Conservation (phyloP, 1,284 basidiomycete genomes). For the Moesziomyces parantarcticus region DNA sequence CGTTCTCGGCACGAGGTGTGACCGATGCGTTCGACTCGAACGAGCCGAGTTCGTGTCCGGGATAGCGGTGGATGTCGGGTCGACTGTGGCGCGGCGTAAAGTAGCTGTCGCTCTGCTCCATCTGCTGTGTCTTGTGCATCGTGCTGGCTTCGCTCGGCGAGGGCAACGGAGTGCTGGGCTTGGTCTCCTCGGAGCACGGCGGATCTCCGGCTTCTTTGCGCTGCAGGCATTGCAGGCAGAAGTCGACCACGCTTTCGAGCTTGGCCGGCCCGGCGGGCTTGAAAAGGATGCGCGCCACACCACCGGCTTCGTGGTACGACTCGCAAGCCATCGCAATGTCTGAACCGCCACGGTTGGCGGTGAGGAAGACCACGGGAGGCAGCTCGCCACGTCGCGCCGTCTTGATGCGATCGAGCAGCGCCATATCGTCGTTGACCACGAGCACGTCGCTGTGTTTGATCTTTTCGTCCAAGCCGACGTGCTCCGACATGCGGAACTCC, state of each 20-base stretch:
- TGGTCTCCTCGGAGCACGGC: slow-evolving; percentile 41
- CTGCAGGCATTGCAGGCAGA: slow-evolving; percentile 76
- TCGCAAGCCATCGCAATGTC: slow-evolving; percentile 74
- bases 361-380: slow-evolving; percentile 79
- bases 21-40: slow-evolving; percentile 35
- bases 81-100: slow-evolving; percentile 44
- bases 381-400: slow-evolving; percentile 62
- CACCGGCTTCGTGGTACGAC: slow-evolving; percentile 82
- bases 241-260: slow-evolving; percentile 77
- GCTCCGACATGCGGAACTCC: slow-evolving; percentile 73
- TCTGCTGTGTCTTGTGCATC: slow-evolving; percentile 6
- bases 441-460: slow-evolving; percentile 75
- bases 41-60: slow-evolving; percentile 37
- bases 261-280: slow-evolving; percentile 88
- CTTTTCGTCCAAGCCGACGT: slow-evolving; percentile 5
- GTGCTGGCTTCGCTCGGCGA: slow-evolving; percentile 34
- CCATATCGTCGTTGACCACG: slow-evolving; percentile 83
- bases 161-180: slow-evolving; percentile 53
- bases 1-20: slow-evolving; percentile 25
- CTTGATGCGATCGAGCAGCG: slow-evolving; percentile 69
- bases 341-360: slow-evolving; percentile 77
- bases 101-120: slow-evolving; percentile 47
- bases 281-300: slow-evolving; percentile 84
- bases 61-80: slow-evolving; percentile 25
- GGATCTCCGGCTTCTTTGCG: slow-evolving; percentile 48